Evolutionary conservation across 2,329 filamentous ascomycete species (phyloP).

Genomic region (Paecilomyces sp.): DNA sequence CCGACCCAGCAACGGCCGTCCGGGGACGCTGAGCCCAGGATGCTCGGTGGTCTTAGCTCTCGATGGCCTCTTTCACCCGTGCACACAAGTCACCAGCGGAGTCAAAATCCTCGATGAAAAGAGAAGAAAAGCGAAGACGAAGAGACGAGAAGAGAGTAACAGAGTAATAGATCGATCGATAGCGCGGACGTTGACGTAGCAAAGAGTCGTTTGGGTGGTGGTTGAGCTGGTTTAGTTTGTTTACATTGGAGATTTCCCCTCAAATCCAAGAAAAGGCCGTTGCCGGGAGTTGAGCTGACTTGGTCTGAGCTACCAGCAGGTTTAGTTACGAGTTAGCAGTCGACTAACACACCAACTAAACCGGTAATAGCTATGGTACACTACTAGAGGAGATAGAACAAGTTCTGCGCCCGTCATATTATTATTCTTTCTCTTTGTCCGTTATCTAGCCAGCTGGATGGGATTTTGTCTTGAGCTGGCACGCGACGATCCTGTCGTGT

Average conservation of each 20-base stretch:
- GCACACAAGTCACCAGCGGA: background rate
- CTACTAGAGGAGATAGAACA: background rate
- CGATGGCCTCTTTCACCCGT: background rate
- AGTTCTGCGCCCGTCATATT: no score
- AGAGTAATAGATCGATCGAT: no score
- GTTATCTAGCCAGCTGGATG: background rate
- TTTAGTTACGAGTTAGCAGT: no score
- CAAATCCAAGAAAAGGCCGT: background rate
- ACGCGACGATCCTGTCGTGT: background rate
- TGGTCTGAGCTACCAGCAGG: background rate
- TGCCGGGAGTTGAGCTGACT: background rate
- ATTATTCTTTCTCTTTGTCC: background rate
- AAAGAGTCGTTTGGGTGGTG: background rate
- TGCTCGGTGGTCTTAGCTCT: background rate
- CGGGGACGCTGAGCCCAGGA: background rate
- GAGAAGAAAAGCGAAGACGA: background rate
- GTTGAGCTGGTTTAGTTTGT: background rate
- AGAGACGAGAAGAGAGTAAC: no score
- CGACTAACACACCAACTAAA: background rate
- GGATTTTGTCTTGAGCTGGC: background rate
- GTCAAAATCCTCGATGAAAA: background rate
- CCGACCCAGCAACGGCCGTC: background rate
- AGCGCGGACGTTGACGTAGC: background rate
- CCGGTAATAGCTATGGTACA: background rate
- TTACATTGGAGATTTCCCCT: background rate